A percentile compares a stretch with the other conserved stretches of the same genome.
These are phyloP conservation scores for Skeletonema potamos DNA, from an alignment of 108 stramenopile species.

Conservation along the genomic window DNA sequence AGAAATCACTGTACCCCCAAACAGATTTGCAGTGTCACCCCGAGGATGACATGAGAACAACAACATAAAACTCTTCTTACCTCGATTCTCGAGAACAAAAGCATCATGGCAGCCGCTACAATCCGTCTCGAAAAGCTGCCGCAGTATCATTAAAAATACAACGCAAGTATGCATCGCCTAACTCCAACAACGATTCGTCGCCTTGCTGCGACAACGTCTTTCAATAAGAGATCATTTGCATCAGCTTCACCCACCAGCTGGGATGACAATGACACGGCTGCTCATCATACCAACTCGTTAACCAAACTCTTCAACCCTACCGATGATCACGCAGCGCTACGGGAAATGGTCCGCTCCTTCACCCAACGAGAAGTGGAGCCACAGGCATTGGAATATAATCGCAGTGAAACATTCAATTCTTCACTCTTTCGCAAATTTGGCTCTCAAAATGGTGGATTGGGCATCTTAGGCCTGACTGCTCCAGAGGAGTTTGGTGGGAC, in stretches of 20 bases:
- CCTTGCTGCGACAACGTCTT: not conserved
- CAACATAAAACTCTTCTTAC: too few relatives aligned
- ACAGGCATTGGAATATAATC: conserved; percentile 89
- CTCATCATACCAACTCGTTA: conserved; percentile 15
- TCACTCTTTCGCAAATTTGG: conserved; percentile 86
- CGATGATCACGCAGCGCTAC: conserved; percentile 87
- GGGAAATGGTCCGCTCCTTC: conserved; percentile 87
- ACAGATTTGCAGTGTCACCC: too few relatives aligned
- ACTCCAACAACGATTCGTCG: not conserved
- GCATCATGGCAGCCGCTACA: too few relatives aligned
- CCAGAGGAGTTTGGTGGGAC: conserved; percentile 91
- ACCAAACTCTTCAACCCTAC: conserved; percentile 82
- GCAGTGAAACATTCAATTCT: conserved; percentile 89
- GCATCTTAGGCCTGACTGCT: conserved; percentile 94
- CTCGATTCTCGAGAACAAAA: too few relatives aligned
- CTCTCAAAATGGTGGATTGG: conserved; percentile 64
- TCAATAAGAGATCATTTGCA: conserved; percentile 8
- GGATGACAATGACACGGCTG: not conserved
- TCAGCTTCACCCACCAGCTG: conserved; percentile 9
- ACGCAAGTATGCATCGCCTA: not conserved
- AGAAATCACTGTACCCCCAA: too few relatives aligned
- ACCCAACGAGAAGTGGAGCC: conserved; percentile 85
- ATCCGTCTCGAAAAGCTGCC: too few relatives aligned
- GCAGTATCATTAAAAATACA: too few relatives aligned
- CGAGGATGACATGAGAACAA: too few relatives aligned